phyloP scores from a whole-genome alignment of 441 rosid species.

The Eutrema salsugineum region DNA sequence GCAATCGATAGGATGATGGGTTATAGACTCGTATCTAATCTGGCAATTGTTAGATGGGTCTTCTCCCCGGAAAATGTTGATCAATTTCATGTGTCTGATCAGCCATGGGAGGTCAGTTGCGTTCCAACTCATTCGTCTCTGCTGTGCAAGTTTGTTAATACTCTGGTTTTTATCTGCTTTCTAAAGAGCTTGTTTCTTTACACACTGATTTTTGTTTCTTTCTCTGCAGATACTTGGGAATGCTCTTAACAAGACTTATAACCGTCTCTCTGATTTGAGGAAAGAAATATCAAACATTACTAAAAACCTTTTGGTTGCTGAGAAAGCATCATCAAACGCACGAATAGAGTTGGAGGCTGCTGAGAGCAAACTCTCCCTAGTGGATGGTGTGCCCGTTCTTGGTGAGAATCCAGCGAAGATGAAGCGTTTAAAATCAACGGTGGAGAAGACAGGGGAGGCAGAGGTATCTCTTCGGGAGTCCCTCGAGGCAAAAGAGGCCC shows the following conservation, averaged over 20 bases:
- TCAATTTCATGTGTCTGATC: constrained; percentile 85
- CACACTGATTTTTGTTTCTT: constrained; percentile 1
- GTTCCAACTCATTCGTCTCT: not conserved
- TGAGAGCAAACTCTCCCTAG: constrained; percentile 79
- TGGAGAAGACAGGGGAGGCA: constrained; percentile 68
- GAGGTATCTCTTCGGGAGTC: constrained; percentile 67
- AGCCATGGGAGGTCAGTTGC: constrained; percentile 86
- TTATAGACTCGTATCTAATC: constrained; percentile 90
- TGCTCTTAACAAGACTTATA: constrained; percentile 89
- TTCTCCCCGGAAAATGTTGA: constrained; percentile 78
- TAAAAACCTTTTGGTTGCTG: constrained; percentile 58
- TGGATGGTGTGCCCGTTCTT: constrained; percentile 91
- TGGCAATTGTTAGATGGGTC: constrained; percentile 96
- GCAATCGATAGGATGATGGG: constrained; percentile 99
- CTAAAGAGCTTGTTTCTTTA: not conserved
- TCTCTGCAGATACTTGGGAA: constrained; percentile 76
- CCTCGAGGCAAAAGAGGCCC: constrained; percentile 87
- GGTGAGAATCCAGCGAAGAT: constrained; percentile 86
- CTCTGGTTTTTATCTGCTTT: not conserved
- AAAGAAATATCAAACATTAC: constrained; percentile 78
- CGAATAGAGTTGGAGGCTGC: constrained; percentile 76
- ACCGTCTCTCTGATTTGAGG: constrained; percentile 88
- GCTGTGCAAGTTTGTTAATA: not conserved
- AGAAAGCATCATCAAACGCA: constrained; percentile 72
- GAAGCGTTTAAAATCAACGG: constrained; percentile 71